Conservation (phyloP, 805 yeast species). For the Zygoascus tannicola region DNA sequence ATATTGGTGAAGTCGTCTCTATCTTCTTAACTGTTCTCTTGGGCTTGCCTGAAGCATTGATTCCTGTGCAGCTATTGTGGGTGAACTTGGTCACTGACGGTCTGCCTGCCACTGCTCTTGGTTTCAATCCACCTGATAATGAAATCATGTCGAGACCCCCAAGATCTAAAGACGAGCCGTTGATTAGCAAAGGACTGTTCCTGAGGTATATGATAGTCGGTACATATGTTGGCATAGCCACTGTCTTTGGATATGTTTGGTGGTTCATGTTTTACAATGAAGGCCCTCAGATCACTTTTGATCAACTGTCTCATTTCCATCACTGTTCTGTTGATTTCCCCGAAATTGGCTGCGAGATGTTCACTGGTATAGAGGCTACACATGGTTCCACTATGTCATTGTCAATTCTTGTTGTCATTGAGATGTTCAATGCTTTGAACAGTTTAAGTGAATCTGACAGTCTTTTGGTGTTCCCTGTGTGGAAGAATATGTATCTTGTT, state of each 20-base stretch:
- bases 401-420: constrained; percentile 33
- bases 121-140: constrained; percentile 37
- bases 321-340: constrained; percentile 27
- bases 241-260: constrained; percentile 37
- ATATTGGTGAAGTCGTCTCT: constrained; percentile 50
- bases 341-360: constrained; percentile 30
- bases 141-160: constrained; percentile 34
- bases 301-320: constrained; percentile 31
- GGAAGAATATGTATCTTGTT: constrained; percentile 33
- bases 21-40: constrained; percentile 46
- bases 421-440: constrained; percentile 36
- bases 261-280: constrained; percentile 28
- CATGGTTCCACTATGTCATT: constrained; percentile 34
- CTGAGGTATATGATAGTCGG: constrained; percentile 34
- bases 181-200: constrained; percentile 32
- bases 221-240: constrained; percentile 33
- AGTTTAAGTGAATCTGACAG: constrained; percentile 33
- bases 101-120: constrained; percentile 51
- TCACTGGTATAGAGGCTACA: constrained; percentile 21
- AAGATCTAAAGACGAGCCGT: constrained; percentile 31
- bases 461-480: constrained; percentile 30
- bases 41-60: constrained; percentile 43
- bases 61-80: constrained; percentile 52
- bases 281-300: constrained; percentile 32
- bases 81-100: constrained; percentile 50